Percentiles rank a stretch among this genome's conserved stretches.
These are phyloP conservation scores for Erythrobasidium yunnanense DNA, from an alignment of 768 basidiomycete genomes.

Conservation along the genomic window DNA sequence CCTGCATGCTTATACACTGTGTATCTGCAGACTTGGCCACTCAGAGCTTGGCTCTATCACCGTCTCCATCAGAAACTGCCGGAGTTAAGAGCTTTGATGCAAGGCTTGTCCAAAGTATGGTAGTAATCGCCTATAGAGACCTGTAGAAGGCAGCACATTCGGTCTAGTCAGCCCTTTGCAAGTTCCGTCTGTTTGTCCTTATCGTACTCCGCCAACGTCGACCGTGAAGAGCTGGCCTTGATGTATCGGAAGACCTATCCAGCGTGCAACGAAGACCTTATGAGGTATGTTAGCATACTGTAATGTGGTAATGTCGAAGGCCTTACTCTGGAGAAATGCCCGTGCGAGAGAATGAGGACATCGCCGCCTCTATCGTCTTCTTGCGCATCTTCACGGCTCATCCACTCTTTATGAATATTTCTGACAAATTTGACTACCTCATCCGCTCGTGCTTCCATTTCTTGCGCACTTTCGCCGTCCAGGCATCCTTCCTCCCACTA, in stretches of 20 bases:
- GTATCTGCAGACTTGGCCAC: too few species aligned
- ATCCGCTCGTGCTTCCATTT: constrained; percentile 73
- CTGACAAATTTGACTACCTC: constrained; percentile 58
- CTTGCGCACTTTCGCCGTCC: constrained; percentile 68
- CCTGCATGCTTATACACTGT: too few species aligned
- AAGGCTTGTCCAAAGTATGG: constrained; percentile 13
- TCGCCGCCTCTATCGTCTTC: constrained; percentile 59
- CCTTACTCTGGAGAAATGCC: constrained; percentile 46
- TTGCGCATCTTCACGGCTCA: constrained; percentile 61
- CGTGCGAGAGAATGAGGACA: constrained; percentile 81
- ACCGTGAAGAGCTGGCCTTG: constrained; percentile 35
- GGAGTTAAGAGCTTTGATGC: constrained; percentile 18
- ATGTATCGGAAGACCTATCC: constrained; percentile 59
- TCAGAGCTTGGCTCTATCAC: too few species aligned
- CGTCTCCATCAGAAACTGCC: constrained; percentile 19
- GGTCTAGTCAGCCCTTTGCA: too few species aligned
- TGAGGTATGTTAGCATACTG: too few species aligned
- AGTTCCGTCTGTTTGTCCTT: too few species aligned
- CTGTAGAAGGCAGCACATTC: neutral
- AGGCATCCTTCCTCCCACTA: constrained; percentile 49
- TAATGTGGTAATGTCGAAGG: too few species aligned
- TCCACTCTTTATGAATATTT: constrained; percentile 51
- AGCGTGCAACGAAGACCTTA: constrained; percentile 66
- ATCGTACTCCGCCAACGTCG: constrained; percentile 19
- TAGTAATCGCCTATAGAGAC: constrained; percentile 24